These are phyloP conservation scores for Trichosporon sp. DNA, from an alignment of 1,284 basidiomycete genomes.

Conservation along the genomic window DNA sequence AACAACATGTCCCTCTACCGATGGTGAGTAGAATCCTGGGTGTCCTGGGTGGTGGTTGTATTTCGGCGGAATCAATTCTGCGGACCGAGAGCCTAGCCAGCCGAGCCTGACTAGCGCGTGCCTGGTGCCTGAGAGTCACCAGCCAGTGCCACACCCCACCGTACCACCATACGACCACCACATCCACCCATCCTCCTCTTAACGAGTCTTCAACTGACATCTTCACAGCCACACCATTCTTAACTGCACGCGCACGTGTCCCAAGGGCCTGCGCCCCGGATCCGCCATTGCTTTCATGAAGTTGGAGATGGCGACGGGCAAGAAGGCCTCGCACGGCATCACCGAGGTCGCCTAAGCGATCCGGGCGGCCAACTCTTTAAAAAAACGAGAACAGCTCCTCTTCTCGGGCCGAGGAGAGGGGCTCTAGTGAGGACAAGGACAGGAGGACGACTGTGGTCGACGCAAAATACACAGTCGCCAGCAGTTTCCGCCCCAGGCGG, in stretches of 20 bases:
- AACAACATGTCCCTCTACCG: slow-evolving; percentile 91
- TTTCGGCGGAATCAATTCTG: background rate
- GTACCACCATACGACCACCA: background rate
- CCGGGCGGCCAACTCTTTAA: background rate
- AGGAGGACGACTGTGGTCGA: slow-evolving; percentile 7
- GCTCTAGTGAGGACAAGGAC: slow-evolving; percentile 5
- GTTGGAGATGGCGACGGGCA: slow-evolving; percentile 76
- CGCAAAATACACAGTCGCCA: slow-evolving; percentile 8
- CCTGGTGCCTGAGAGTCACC: background rate
- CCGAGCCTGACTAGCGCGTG: background rate
- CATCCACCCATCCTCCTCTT: background rate
- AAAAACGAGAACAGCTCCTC: background rate
- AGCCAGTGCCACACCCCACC: too few species aligned
- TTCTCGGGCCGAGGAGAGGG: background rate
- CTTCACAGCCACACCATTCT: slow-evolving; percentile 80
- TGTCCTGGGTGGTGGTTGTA: background rate
- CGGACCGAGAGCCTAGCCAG: too few species aligned
- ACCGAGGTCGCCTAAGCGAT: slow-evolving; percentile 19
- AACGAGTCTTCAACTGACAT: slow-evolving; percentile 10
- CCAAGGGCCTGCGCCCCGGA: slow-evolving; percentile 77
- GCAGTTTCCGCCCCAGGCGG: slow-evolving; percentile 24
- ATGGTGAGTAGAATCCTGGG: slow-evolving; percentile 24
- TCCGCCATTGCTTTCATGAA: slow-evolving; percentile 83
- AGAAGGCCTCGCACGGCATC: slow-evolving; percentile 23
- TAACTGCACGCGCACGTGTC: slow-evolving; percentile 88